A percentile compares a stretch with the other conserved stretches of the same genome.
phyloP scores from a whole-genome alignment of 176 grass and related monocot species.

The Panicum miliaceum region DNA sequence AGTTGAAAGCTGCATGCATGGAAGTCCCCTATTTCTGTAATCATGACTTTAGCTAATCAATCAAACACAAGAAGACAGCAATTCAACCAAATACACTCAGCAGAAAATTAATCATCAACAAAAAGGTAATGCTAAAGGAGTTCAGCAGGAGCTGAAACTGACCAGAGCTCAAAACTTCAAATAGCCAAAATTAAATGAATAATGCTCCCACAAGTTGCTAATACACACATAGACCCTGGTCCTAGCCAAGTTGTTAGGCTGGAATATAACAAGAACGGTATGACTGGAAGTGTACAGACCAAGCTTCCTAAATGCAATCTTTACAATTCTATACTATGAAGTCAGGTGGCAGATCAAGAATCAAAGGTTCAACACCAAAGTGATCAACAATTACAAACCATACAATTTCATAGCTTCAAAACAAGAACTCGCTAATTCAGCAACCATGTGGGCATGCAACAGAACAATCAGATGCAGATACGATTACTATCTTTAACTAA shows the following conservation, averaged over 20 bases:
- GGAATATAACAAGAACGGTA: background rate
- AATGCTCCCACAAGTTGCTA: background rate
- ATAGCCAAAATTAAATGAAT: background rate
- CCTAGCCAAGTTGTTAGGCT: background rate
- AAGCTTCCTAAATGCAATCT: background rate
- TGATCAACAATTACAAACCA: background rate
- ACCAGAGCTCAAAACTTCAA: background rate
- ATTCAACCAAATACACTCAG: background rate
- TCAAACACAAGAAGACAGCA: background rate
- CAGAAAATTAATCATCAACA: background rate
- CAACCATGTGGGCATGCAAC: background rate
- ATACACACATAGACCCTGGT: background rate
- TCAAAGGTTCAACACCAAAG: background rate
- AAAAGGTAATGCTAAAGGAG: background rate
- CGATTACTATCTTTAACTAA: too few relatives aligned
- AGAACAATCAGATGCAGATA: background rate
- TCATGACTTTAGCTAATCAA: background rate
- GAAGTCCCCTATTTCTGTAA: background rate
- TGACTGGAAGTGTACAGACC: background rate
- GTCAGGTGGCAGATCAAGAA: background rate
- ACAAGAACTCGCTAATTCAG: background rate
- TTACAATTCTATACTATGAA: background rate
- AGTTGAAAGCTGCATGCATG: background rate
- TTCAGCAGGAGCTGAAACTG: background rate
- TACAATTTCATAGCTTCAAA: background rate